Conservation (phyloP, 208 protist species). For the Crithidia thermophila region DNA sequence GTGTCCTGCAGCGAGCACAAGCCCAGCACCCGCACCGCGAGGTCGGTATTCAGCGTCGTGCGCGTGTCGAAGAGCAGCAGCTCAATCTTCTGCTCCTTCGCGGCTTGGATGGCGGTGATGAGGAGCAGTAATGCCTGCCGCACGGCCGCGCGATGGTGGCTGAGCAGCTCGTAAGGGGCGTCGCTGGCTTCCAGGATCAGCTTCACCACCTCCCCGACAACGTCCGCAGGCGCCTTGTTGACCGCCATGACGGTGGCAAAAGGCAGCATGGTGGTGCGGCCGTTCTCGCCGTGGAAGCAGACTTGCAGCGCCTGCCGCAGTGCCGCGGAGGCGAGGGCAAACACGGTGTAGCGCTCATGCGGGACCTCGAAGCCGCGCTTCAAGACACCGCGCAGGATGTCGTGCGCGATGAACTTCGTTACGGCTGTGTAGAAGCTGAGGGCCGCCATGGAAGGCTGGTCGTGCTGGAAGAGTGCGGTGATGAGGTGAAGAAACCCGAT, state of each 20-base stretch:
- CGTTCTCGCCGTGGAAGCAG: slow-evolving; percentile 38
- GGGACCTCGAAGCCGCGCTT: slow-evolving; percentile 55
- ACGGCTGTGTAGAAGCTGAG: slow-evolving; percentile 62
- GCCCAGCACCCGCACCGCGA: slow-evolving; percentile 55
- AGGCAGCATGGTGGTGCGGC: slow-evolving; percentile 37
- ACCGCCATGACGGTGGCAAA: slow-evolving; percentile 76
- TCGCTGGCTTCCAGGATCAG: slow-evolving; percentile 49
- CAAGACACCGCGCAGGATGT: slow-evolving; percentile 70
- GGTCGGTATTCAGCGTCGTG: slow-evolving; percentile 58
- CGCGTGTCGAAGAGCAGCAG: slow-evolving; percentile 78
- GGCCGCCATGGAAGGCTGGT: slow-evolving; percentile 41
- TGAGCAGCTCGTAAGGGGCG: slow-evolving; percentile 54
- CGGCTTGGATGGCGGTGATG: slow-evolving; percentile 55
- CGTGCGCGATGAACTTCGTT: slow-evolving; percentile 75
- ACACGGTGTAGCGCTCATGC: slow-evolving; percentile 70
- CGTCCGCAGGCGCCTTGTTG: slow-evolving; percentile 74
- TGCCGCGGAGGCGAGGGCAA: slow-evolving; percentile 69
- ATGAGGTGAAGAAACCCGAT: slow-evolving; percentile 82
- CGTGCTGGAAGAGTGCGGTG: slow-evolving; percentile 67
- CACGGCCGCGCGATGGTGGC: slow-evolving; percentile 65
- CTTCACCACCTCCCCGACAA: slow-evolving; percentile 67
- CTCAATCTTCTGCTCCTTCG: slow-evolving; percentile 54
- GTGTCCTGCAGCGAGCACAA: slow-evolving; percentile 56
- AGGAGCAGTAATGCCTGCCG: slow-evolving; percentile 77
- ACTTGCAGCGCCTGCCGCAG: slow-evolving; percentile 66